Percentiles rank a stretch among this genome's conserved stretches.
Evolutionary conservation across 345 rosid genomes (phyloP).

Genomic region (Salix brachista): DNA sequence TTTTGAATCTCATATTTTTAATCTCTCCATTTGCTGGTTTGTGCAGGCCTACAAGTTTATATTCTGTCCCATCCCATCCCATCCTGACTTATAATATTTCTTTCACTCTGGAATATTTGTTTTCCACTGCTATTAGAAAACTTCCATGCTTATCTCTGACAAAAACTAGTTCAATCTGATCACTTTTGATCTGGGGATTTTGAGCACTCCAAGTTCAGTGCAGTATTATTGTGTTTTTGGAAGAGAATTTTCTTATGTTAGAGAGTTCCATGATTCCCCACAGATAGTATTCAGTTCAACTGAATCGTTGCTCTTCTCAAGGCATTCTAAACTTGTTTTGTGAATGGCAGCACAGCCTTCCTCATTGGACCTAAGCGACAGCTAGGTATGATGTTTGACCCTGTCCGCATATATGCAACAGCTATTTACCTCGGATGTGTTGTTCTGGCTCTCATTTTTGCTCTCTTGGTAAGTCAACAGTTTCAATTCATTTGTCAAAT

Average conservation of each 20-base stretch:
- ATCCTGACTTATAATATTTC: neutral
- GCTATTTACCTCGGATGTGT: conserved; percentile 71
- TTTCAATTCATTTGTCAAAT: neutral
- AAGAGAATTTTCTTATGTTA: neutral
- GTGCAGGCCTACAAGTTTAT: neutral
- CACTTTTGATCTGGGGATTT: neutral
- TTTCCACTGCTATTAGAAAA: too few species aligned
- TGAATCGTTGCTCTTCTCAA: neutral
- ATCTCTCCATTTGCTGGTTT: neutral
- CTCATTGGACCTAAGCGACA: conserved; percentile 76
- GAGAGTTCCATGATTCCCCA: neutral
- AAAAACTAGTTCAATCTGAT: neutral
- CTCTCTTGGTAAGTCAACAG: conserved; percentile 63
- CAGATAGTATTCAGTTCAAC: neutral
- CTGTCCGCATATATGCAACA: conserved; percentile 68
- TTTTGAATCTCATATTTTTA: neutral
- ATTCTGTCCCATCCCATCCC: neutral
- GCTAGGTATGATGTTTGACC: conserved; percentile 82
- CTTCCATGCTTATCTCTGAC: neutral
- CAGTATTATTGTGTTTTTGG: neutral
- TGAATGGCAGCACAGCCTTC: conserved; percentile 92
- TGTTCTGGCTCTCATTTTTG: conserved; percentile 68
- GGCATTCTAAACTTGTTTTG: conserved; percentile 22
- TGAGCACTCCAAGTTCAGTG: neutral
- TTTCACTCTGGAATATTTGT: too few species aligned